Conservation (phyloP, 257 asterid species). For the Solanum sejunctum region DNA sequence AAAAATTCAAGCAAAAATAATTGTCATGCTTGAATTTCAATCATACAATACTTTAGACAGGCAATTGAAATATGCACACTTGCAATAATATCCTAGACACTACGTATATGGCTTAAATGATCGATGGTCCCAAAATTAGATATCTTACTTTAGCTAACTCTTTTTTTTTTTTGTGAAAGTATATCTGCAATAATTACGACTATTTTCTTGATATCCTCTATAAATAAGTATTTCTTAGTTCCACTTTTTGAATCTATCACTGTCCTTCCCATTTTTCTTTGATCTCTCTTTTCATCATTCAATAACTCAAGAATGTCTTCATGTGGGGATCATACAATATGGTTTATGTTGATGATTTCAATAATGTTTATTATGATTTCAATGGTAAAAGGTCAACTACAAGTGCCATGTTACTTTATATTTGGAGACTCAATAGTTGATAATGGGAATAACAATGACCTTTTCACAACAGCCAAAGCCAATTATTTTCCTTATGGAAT, state of each 20-base stretch:
- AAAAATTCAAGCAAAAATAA: neutral
- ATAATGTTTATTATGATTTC: neutral
- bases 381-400: neutral
- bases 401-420: constrained; percentile 49
- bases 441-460: constrained; percentile 41
- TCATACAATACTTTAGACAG: neutral
- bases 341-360: neutral
- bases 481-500: constrained; percentile 43
- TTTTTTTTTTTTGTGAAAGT: neutral
- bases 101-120: neutral
- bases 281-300: neutral
- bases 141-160: neutral
- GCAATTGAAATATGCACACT: neutral
- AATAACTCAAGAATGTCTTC: neutral
- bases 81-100: neutral
- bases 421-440: constrained; percentile 53
- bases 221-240: neutral
- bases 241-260: neutral
- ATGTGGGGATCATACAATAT: neutral
- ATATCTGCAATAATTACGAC: neutral
- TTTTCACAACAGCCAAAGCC: constrained; percentile 19
- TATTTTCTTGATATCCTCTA: neutral
- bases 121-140: neutral
- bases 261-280: neutral
- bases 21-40: neutral